Evolutionary conservation across 2,329 filamentous ascomycete species (phyloP), one percentile per base, ranked within the genome.

Genomic region (Aureobasidium sp.): DNA sequence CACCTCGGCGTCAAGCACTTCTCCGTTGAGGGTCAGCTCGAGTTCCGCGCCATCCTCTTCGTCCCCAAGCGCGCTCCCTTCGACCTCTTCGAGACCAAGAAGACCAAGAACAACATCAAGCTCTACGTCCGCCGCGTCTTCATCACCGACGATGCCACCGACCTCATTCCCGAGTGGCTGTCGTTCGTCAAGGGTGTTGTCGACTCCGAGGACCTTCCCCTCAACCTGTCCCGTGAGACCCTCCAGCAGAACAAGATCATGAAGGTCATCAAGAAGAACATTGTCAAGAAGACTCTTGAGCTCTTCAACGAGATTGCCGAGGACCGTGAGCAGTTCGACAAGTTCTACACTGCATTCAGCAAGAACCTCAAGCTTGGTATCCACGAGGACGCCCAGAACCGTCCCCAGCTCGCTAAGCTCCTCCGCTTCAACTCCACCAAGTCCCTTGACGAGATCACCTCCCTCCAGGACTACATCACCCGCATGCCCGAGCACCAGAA

Each of bases 91-190:
- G 94, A 99, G 89, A 97, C 93, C 77, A 99, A 99, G 91, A 96
- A 97, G 89, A 97, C 93, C 76, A 99, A 99, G 91, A 99, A 97
- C 90, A 99, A 99, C 89, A 97, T 99, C 87, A 99, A 99, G 89
- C 88, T 99, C 72, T 99, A 99, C 82, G 94, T 99, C 75, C 93
- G 94, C 78, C 94, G 94, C 78, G 94, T 99, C 79, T 99, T 99
- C 89, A 99, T 99, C 85, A 99, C 94, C 65, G 94, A 99, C 71
- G 94, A 99, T 78, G 94, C 94, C 72, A 97, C 94, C 71, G 94
- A 99, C 77, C 89, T 99, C 81, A 95, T 99, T 69, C 94, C 94
- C 65, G 94, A 99, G 85, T 99, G 94, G 94, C 88, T 99, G 75
- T 86, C 91, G 82, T 99, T 99, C 82, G 82, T 99, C 87, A 99